Evolutionary conservation across 164 flowering plant genomes (phyloP), one percentile per base, ranked within the genome.

Genomic region (Cinnamomum micranthum): DNA sequence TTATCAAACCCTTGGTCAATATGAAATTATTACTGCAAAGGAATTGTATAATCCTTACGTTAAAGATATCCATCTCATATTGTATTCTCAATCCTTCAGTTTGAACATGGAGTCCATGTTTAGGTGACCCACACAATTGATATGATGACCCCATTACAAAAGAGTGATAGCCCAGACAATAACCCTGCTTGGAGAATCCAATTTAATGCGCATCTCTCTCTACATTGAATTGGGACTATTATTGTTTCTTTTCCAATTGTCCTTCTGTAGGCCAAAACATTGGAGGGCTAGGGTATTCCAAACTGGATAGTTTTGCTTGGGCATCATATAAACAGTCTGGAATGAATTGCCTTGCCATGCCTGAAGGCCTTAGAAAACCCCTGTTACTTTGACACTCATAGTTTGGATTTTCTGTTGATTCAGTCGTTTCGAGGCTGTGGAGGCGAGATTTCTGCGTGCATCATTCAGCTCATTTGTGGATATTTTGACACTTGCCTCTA

Each of bases 391-490:
- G 19, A 52, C 20, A 52, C 59, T 17, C 14, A 13, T 68, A 41
- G 22, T 71, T 13, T 52, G 35, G 35, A 31, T 1, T 1, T 23
- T 25, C 71, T 17, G 22, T 70, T 62, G 77, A 25, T 73, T 65
- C 86, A 92, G 98, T 79, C 89, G 84, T 79, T 92, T 95, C 83
- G 97, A 92, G 81, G 98, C 97, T 20, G 83, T 87, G 27, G 97
- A 95, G 80, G 93, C 95, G 9, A 91, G 98, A 80, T 90, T 94
- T 82, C 95, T 95, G 31, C 94, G 94, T 31, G 93, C 95, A 79
- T 92, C 98, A 71, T 91, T 82, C 78, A 92, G 94, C 75, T 89
- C 97, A 66, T 93, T 93, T 78, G 85, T 88, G 12, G 98, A 95
- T 62, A 86, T 91, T 60, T 90, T 95, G 67, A 85, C 90, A 24